Percentiles rank a stretch among this genome's conserved stretches.
Conservation (phyloP, 2,329 filamentous ascomycete genomes). For the Gaeumannomyces sp. region DNA sequence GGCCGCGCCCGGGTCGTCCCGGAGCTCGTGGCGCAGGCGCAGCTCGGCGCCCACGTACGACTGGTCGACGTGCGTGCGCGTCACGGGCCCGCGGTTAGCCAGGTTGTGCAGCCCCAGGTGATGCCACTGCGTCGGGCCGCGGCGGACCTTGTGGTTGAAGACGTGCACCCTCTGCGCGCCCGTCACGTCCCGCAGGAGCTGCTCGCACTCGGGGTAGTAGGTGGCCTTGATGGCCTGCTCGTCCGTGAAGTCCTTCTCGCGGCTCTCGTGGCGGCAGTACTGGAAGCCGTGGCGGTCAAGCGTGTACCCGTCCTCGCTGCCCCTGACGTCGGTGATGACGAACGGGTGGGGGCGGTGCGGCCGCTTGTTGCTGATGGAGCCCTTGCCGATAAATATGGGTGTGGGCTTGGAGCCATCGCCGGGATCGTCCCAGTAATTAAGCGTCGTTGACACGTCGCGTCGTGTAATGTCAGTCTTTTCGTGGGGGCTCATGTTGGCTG, state of each 20-base stretch:
- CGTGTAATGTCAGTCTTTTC: background rate
- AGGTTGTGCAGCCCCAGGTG: conserved; percentile 50
- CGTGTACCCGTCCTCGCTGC: conserved; percentile 59
- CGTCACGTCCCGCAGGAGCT: conserved; percentile 32
- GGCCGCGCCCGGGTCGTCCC: conserved; percentile 14
- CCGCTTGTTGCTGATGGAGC: conserved; percentile 21
- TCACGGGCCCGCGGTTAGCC: conserved; percentile 42
- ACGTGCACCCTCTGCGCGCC: conserved; percentile 33
- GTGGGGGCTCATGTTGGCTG: background rate
- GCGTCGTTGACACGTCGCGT: conserved; percentile 26
- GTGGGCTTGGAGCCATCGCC: conserved; percentile 34
- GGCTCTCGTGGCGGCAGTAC: conserved; percentile 40
- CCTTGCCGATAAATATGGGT: conserved; percentile 26
- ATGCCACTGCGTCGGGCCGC: conserved; percentile 19
- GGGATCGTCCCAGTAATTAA: conserved; percentile 34
- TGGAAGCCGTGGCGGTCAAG: conserved; percentile 51
- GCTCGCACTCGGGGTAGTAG: conserved; percentile 59
- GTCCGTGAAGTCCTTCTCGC: conserved; percentile 32
- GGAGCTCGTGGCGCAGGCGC: conserved; percentile 16
- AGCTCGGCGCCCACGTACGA: conserved; percentile 22
- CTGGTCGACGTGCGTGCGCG: conserved; percentile 42
- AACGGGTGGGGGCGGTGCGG: conserved; percentile 34
- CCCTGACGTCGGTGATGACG: conserved; percentile 35
- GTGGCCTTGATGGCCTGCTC: conserved; percentile 41
- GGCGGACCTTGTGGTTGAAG: conserved; percentile 55